A percentile compares a stretch with the other conserved stretches of the same genome.
Conservation (phyloP, 2,329 filamentous ascomycete species). For the Corniculantispora saksenae region DNA sequence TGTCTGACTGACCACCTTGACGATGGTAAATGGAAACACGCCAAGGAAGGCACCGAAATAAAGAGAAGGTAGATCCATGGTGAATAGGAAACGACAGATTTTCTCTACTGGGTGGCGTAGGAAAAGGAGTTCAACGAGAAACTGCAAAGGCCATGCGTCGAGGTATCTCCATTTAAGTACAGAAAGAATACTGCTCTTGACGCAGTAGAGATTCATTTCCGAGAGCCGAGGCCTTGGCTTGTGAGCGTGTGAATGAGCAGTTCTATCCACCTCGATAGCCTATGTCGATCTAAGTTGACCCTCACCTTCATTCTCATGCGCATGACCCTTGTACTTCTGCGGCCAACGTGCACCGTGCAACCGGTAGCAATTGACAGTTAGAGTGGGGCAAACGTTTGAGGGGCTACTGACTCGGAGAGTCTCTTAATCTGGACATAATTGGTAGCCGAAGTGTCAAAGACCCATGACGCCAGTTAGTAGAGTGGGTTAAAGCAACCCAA, state of each 20-base stretch:
- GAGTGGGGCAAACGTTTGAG: not conserved
- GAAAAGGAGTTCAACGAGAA: not conserved
- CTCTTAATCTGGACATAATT: not conserved
- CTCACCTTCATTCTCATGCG: not conserved
- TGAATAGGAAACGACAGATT: not conserved
- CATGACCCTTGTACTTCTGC: not conserved
- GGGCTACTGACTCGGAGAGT: not conserved
- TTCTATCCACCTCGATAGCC: not conserved
- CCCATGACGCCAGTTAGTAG: not conserved
- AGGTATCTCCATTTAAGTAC: not conserved
- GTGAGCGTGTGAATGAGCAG: not conserved
- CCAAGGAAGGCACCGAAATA: constrained; percentile 30
- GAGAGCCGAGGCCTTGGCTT: not conserved
- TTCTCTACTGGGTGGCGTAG: not conserved
- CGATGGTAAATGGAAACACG: constrained; percentile 28
- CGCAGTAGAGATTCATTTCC: not conserved
- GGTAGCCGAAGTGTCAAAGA: not conserved
- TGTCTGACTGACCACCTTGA: constrained; percentile 26
- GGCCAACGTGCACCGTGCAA: not conserved
- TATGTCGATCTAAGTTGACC: not conserved
- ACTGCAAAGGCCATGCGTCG: not conserved
- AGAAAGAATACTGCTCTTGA: not conserved
- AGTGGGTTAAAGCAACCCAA: not conserved
- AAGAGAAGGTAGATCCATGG: constrained; percentile 24
- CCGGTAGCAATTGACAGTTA: not conserved